Conservation (phyloP, 768 basidiomycete genomes). For the Lactifluus volemus region DNA sequence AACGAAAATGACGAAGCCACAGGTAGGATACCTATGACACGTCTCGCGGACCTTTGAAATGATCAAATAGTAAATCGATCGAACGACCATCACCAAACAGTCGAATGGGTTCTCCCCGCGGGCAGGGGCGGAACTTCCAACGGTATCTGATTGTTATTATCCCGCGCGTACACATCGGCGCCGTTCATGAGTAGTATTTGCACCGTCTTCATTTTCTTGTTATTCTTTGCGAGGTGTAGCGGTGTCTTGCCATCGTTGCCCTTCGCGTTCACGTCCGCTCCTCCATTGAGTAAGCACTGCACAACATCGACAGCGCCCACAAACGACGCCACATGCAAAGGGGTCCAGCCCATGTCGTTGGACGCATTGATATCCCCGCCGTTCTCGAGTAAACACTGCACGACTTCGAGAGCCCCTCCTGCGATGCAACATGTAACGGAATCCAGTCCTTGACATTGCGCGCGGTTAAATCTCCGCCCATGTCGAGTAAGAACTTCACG, state of each 20-base stretch:
- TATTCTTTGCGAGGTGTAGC: background rate
- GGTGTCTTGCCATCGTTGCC: background rate
- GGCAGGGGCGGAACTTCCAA: too few species aligned
- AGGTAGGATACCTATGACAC: too few species aligned
- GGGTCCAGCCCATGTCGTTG: background rate
- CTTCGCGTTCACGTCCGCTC: background rate
- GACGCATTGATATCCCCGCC: background rate
- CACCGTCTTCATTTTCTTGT: background rate
- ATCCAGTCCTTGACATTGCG: background rate
- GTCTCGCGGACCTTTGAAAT: too few species aligned
- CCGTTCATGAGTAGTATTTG: background rate
- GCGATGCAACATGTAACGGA: background rate
- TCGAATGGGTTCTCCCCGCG: too few species aligned
- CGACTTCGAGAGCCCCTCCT: background rate
- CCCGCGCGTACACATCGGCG: background rate
- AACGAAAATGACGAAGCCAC: too few species aligned
- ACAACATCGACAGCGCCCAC: background rate
- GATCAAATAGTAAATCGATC: too few species aligned
- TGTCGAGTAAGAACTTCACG: background rate
- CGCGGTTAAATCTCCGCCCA: background rate
- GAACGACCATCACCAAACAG: too few species aligned
- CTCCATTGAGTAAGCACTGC: background rate
- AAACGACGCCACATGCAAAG: background rate
- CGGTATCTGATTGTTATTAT: background rate
- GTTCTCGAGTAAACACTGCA: background rate